Evolutionary conservation across 345 rosid species (phyloP), one percentile per base, ranked within the genome.

Genomic region (Ceriops zippeliana): DNA sequence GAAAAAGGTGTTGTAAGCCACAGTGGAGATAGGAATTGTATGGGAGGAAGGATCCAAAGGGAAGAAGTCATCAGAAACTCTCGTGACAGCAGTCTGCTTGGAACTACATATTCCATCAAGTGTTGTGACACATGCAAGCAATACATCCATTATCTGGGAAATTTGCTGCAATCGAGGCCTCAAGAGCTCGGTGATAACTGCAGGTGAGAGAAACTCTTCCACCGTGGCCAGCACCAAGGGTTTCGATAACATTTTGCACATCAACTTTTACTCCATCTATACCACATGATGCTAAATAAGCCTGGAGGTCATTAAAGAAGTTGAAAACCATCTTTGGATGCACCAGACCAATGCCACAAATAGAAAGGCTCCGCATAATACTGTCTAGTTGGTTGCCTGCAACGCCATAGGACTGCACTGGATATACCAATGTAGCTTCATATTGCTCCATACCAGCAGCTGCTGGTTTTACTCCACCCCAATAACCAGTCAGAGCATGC

Each of bases 381-480:
- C 91, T 75, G 69, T 91, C 97, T 5, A 97, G 99, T 70, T 95
- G 97, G 83, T 95, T 95, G 56, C 96, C 99, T 62, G 82, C 2
- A 52, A 95, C 85, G 62, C 99, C 98, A 30, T 90, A 96, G 19
- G 96, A 91, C 71, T 85, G 90, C 66, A 89, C 75, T 30, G 99
- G 99, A 76, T 91, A 95, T 31, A 96, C 97, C 38, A 95, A 70
- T 63, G 92, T 86, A 73, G 90, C 83, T 65, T 88, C 99, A 47
- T 91, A 95, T 75, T 95, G 93, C 81, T 95, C 98, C 96, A 95
- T 91, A 56, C 96, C 99, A 52, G 87, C 69, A 27, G 93, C 96
- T 24, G 96, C 89, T 2, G 99, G 99, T 74, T 91, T 88, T 38
- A 95, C 96, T 67, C 99, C 99, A 11, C 99, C 99, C 99, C 99